Conservation (phyloP, 306 rosid genomes). For the Nissolia schottii region DNA sequence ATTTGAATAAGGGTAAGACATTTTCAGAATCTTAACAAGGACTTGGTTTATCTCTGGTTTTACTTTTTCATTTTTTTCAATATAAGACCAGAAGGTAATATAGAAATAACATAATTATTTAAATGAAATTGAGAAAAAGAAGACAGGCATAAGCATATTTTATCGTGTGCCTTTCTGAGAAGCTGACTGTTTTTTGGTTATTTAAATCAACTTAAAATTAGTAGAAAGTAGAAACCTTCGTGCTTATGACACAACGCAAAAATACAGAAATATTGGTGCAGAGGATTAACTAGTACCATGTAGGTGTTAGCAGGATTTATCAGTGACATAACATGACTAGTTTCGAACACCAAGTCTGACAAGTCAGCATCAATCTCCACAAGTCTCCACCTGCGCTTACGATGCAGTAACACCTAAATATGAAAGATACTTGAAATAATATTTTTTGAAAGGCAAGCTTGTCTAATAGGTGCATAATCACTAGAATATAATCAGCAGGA, state of each 20-base stretch:
- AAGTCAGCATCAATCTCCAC: constrained; percentile 80
- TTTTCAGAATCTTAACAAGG: background rate
- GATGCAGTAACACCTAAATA: constrained; percentile 3
- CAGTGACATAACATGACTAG: constrained; percentile 76
- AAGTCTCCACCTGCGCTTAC: constrained; percentile 72
- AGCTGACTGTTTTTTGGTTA: background rate
- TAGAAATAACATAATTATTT: constrained; percentile 1
- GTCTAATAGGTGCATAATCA: background rate
- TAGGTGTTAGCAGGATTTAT: constrained; percentile 87
- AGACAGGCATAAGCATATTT: background rate
- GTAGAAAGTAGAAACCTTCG: constrained; percentile 7
- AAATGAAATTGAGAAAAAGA: background rate
- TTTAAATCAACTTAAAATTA: constrained; percentile 15
- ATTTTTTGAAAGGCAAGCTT: background rate
- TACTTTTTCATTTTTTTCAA: background rate
- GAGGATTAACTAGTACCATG: constrained; percentile 59
- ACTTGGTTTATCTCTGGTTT: background rate
- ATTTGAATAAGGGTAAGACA: constrained; percentile 1
- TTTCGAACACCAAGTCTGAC: constrained; percentile 64
- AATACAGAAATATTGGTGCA: background rate
- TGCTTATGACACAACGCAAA: background rate
- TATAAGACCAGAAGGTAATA: background rate
- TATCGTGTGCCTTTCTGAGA: background rate
- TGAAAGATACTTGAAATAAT: constrained; percentile 15
- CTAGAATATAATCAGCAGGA: background rate